These are phyloP conservation scores for Stachybotrys chlorohalonatus DNA, from an alignment of 2,329 filamentous ascomycete species.

Conservation along the genomic window DNA sequence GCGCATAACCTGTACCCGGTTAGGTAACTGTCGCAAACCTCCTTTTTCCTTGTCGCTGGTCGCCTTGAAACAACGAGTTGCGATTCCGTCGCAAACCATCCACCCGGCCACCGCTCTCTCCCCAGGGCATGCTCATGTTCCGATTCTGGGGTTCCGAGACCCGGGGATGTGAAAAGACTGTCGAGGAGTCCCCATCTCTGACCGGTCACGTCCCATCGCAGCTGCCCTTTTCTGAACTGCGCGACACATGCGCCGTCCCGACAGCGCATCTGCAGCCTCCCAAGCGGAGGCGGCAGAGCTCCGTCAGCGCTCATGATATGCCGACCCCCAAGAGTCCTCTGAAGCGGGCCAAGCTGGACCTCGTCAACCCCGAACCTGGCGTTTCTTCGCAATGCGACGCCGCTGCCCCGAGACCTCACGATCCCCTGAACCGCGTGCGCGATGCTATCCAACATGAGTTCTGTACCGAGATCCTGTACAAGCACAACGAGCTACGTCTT, in stretches of 20 bases:
- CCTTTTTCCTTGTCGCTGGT: conserved; percentile 3
- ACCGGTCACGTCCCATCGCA: conserved; percentile 18
- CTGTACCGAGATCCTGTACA: conserved; percentile 82
- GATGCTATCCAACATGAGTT: conserved; percentile 79
- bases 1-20: conserved; percentile 5
- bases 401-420: conserved; percentile 10
- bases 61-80: conserved; percentile 1
- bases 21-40: conserved; percentile 1
- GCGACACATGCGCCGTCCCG: not conserved
- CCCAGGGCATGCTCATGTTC: conserved; percentile 46
- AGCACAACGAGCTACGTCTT: conserved; percentile 86
- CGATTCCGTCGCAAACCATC: conserved; percentile 9
- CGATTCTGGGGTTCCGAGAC: conserved; percentile 51
- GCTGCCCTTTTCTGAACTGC: conserved; percentile 13
- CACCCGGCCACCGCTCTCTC: conserved; percentile 10
- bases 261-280: conserved; percentile 19
- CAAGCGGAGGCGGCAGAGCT: conserved; percentile 30
- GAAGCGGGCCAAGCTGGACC: conserved; percentile 34
- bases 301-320: conserved; percentile 19
- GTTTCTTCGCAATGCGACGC: conserved; percentile 8
- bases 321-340: conserved; percentile 14
- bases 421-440: conserved; percentile 44
- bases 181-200: conserved; percentile 33
- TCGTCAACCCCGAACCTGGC: conserved; percentile 12
- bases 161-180: conserved; percentile 45